A percentile compares a stretch with the other conserved stretches of the same genome.
phyloP scores from a whole-genome alignment of 768 basidiomycete genomes.

The Hypsizygus marmoreus region DNA sequence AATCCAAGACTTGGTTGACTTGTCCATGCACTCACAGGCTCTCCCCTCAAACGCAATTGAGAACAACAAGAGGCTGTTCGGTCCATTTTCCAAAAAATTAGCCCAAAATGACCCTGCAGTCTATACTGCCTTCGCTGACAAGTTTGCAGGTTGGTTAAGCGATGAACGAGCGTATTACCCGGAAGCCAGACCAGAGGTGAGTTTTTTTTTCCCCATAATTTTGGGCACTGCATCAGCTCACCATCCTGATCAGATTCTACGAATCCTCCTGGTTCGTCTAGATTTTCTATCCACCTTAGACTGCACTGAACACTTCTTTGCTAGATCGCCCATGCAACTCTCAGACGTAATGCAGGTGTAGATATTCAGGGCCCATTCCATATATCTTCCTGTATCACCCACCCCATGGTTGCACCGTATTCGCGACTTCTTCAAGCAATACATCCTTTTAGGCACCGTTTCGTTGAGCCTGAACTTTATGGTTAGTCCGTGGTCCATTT shows the following conservation, averaged over 20 bases:
- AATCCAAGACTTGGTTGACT: slow-evolving; percentile 4
- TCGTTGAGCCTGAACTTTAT: slow-evolving; percentile 36
- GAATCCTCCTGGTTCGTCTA: slow-evolving; percentile 44
- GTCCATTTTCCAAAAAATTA: slow-evolving; percentile 33
- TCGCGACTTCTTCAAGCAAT: slow-evolving; percentile 33
- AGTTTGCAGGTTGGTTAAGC: slow-evolving; percentile 45
- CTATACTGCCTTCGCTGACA: slow-evolving; percentile 31
- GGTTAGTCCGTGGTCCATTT: slow-evolving; percentile 20
- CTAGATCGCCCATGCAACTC: slow-evolving; percentile 40
- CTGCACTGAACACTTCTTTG: neutral
- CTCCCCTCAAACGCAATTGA: slow-evolving; percentile 17
- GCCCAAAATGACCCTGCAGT: slow-evolving; percentile 24
- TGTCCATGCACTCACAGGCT: slow-evolving; percentile 6
- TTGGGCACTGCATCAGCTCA: slow-evolving; percentile 8
- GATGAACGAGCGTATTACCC: slow-evolving; percentile 55
- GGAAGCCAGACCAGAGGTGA: slow-evolving; percentile 49
- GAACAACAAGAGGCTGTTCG: slow-evolving; percentile 42
- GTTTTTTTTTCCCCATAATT: slow-evolving; percentile 6
- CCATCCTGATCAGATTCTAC: slow-evolving; percentile 42
- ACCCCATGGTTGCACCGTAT: slow-evolving; percentile 38
- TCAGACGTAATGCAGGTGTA: slow-evolving; percentile 30
- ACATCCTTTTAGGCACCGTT: slow-evolving; percentile 26
- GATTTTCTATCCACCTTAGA: neutral
- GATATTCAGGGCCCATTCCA: slow-evolving; percentile 29
- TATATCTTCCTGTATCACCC: slow-evolving; percentile 24